A percentile compares a stretch with the other conserved stretches of the same genome.
Conservation (phyloP, 345 rosid genomes). For the Citrus trifoliata region DNA sequence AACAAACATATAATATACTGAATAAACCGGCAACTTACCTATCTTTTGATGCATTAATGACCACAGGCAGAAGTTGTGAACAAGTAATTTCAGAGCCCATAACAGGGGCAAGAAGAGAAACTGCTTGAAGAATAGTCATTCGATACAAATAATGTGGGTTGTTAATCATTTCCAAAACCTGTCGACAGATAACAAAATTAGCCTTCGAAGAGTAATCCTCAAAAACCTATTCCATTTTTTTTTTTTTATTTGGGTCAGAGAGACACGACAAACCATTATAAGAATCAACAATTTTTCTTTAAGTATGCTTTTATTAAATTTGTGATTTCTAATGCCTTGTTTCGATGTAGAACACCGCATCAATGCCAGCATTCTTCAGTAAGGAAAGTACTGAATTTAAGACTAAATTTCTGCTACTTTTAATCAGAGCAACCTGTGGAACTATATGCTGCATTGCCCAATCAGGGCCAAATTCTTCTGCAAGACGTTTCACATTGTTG, state of each 20-base stretch:
- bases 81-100: constrained; percentile 87
- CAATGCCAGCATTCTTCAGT: not conserved
- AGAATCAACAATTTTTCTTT: not conserved
- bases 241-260: not conserved
- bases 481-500: constrained; percentile 89
- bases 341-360: not conserved
- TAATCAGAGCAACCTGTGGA: constrained; percentile 62
- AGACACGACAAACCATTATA: not conserved
- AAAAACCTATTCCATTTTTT: not conserved
- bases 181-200: constrained; percentile 9
- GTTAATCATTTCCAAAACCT: constrained; percentile 87
- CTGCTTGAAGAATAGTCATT: constrained; percentile 79
- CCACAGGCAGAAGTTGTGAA: constrained; percentile 77
- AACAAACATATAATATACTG: not conserved
- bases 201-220: not conserved
- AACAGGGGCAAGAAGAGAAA: constrained; percentile 88
- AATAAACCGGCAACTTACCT: constrained; percentile 38
- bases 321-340: not conserved
- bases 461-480: constrained; percentile 96
- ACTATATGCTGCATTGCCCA: constrained; percentile 99
- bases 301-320: not conserved
- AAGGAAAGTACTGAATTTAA: not conserved
- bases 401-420: not conserved
- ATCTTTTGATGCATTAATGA: constrained; percentile 78
- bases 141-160: constrained; percentile 87